Evolutionary conservation across 495 filamentous ascomycete species (phyloP), one percentile per base, ranked within the genome.

Genomic region (Penicillium crystallinum): DNA sequence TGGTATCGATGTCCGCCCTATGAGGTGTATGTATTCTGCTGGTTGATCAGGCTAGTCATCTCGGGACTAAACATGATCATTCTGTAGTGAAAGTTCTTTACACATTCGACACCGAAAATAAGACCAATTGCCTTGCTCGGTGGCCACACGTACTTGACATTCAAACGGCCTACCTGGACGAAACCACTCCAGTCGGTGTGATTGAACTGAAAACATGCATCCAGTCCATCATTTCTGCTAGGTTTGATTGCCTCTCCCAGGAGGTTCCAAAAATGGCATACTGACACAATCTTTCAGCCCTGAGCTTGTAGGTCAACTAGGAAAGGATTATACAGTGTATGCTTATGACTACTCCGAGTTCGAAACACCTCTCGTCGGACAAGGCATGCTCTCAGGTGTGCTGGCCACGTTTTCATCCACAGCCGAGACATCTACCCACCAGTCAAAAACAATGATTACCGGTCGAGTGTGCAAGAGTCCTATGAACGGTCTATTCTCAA

Each of bases 281-380:
- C 58, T 55, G 49, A 64, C 53, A 56, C 35, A 51, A 19, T 42
- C 31, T 14, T 56, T 39, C 29, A 95, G 90, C 63, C 93, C 93
- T 34, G 93, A 98, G 71, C 74, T 98, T 21, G 78, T 96, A 45
- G 85, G 87, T 35, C 83, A 86, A 54, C 76, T 87, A 31, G 90
- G 90, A 46, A 88, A 84, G 55, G 95, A 98, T 71, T 97, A 95
- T 63, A 96, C 90, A 11, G 84, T 98, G 49, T 98, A 98, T 69
- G 92, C 93, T 18, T 91, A 89, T 70, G 93, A 98, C 62, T 97
- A 90, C 69, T 97, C 93, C 6, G 93, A 98, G 69, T 86, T 87
- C 50, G 91, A 96, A 55, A 87, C 84, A 6, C 93, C 93, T 40
- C 80, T 97, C 50, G 92, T 97, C 10, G 93, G 93, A 15, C 95